Conservation (phyloP, 2,329 filamentous ascomycete genomes). For the Pseudopithomyces maydicus region DNA sequence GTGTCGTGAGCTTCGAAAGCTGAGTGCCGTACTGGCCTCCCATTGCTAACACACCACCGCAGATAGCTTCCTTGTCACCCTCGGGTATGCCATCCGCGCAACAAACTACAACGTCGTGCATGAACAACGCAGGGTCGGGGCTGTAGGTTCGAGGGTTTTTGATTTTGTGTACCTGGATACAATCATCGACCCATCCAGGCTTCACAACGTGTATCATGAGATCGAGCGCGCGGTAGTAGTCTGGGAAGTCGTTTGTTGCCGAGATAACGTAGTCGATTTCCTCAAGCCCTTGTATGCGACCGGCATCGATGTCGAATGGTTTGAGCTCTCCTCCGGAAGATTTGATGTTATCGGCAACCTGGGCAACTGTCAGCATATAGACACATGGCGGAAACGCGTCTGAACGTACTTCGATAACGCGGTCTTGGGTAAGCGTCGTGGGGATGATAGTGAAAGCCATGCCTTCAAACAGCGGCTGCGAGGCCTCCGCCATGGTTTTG, state of each 20-base stretch:
- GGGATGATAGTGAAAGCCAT: conserved; percentile 52
- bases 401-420: conserved; percentile 30
- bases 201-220: conserved; percentile 84
- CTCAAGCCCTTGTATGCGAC: conserved; percentile 47
- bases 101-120: conserved; percentile 81
- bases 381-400: conserved; percentile 20
- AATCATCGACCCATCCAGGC: conserved; percentile 77
- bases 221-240: conserved; percentile 76
- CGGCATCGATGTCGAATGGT: conserved; percentile 44
- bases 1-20: conserved; percentile 77
- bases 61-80: conserved; percentile 89
- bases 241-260: conserved; percentile 86
- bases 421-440: conserved; percentile 39
- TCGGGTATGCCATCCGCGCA: conserved; percentile 79
- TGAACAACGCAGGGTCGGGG: conserved; percentile 88
- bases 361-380: conserved; percentile 22
- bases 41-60: conserved; percentile 85
- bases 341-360: conserved; percentile 55
- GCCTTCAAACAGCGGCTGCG: conserved; percentile 45
- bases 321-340: conserved; percentile 56
- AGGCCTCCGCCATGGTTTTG: conserved; percentile 34
- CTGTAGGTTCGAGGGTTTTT: conserved; percentile 83
- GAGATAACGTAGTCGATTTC: conserved; percentile 70
- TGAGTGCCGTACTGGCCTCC: conserved; percentile 79
- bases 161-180: conserved; percentile 70